Evolutionary conservation across 73 alveolate genomes (phyloP).

Genomic region (Paramecium caudatum): DNA sequence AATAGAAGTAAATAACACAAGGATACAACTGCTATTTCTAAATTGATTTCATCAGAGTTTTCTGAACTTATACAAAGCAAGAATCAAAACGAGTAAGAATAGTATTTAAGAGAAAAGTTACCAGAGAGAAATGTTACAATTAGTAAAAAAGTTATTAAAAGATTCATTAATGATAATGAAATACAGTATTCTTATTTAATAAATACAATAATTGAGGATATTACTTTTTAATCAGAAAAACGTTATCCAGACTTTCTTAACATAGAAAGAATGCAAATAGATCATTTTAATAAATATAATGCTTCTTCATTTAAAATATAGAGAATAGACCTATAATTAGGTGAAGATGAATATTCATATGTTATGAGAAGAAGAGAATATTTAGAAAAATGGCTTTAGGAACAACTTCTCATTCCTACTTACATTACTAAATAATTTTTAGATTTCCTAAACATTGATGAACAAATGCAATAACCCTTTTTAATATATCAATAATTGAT

Average conservation of each 20-base stretch:
- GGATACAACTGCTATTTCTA: background rate
- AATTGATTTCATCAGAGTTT: background rate
- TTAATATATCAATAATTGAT: constrained; percentile 33
- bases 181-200: constrained; percentile 39
- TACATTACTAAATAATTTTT: constrained; percentile 2
- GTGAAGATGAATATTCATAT: constrained; percentile 65
- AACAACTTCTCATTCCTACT: background rate
- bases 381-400: constrained; percentile 18
- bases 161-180: constrained; percentile 59
- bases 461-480: constrained; percentile 25
- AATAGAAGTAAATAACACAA: background rate
- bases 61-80: background rate
- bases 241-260: constrained; percentile 45
- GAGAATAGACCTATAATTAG: constrained; percentile 18
- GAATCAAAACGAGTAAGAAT: constrained; percentile 48
- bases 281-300: background rate
- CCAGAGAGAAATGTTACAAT: constrained; percentile 23
- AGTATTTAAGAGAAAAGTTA: constrained; percentile 3
- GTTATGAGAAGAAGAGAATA: constrained; percentile 50
- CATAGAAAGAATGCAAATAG: constrained; percentile 22
- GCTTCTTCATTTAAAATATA: background rate
- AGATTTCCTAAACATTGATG: constrained; percentile 30
- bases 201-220: background rate
- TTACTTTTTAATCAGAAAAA: constrained; percentile 41
- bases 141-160: constrained; percentile 17